Base-by-base conservation (phyloP, 164 flowering plant species). In the Kingdonia uniflora region DNA sequence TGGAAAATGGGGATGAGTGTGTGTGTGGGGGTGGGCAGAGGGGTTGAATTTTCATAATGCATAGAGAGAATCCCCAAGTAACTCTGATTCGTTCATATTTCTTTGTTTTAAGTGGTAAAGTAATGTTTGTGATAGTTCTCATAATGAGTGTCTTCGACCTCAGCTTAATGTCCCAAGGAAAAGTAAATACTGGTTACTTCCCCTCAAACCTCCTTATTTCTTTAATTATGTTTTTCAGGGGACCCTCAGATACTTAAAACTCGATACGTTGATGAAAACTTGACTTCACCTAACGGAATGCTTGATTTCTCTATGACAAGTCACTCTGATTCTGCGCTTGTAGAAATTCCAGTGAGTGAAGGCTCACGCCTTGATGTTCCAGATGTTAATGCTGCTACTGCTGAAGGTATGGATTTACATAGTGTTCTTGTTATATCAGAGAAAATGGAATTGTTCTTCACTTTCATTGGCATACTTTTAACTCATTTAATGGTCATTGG, bases 241-340 rank as follows among this genome's bases (percentile, higher is more conserved):
- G 60, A 64, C 58, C 21, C 33, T 21, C 55, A 55, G 37, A 23
- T 57, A 52, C 59, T 62, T 50, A 70, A 62, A 63, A 51, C 22
- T 41, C 58, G 48, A 19, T 38, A 16, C 58, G 16, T 55, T 20
- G 54, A 68, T 25, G 72, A 46, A 55, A 50, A 41, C 17, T 71
- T 69, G 33, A 15, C 55, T 20, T 56, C 58, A 45, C 20, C 51
- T 19, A 70, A 62, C 55, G 64, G 66, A 54, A 52, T 46, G 50
- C 26, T 59, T 55, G 72, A 73, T 63, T 53, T 63, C 51, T 60
- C 67, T 51, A 58, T 68, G 8, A 14, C 49, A 50, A 61, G 65
- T 35, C 45, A 63, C 22, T 54, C 46, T 58, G 56, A 50, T 53
- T 23, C 53, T 56, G 43, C 42, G 37, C 50, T 63, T 29, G 52